Evolutionary conservation across 495 filamentous ascomycete species (phyloP).

Genomic region (Cudoniella acicularis): DNA sequence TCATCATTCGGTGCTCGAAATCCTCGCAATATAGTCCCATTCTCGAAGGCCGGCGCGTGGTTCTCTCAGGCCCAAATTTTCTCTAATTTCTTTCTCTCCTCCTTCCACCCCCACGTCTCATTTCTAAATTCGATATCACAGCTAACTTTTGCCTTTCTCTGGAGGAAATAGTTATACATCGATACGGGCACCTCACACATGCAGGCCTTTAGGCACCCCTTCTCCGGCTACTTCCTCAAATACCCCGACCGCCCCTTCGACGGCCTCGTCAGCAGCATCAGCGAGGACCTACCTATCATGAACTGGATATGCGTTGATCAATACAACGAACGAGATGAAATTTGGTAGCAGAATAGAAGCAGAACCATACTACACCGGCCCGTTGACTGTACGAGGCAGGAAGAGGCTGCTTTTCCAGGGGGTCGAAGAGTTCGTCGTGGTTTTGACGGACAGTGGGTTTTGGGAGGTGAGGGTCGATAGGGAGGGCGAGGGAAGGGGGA

Average conservation of each 20-base stretch:
- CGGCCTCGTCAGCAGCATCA: not conserved
- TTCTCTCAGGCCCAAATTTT: not conserved
- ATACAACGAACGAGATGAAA: not conserved
- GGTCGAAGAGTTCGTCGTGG: not conserved
- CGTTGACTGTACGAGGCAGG: not conserved
- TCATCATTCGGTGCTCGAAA: not conserved
- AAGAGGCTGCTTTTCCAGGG: not conserved
- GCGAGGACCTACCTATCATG: not conserved
- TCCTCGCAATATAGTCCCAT: not conserved
- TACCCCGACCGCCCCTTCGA: not conserved
- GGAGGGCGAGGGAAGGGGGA: not conserved
- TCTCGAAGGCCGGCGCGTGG: not conserved
- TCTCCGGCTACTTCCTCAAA: not conserved
- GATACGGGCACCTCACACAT: not conserved
- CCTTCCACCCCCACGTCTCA: too few relatives aligned
- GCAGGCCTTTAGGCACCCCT: not conserved
- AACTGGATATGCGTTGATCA: not conserved
- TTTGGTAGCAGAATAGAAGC: not conserved
- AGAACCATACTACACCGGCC: not conserved
- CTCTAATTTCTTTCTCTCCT: not conserved
- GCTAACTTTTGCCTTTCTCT: too few relatives aligned
- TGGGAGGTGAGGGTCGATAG: not conserved
- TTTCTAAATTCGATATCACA: too few relatives aligned
- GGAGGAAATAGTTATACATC: not conserved
- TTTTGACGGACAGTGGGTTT: not conserved